Percentiles rank a stretch among this genome's conserved stretches.
Conservation (phyloP, 257 asterid species). For the Penstemon davidsonii region DNA sequence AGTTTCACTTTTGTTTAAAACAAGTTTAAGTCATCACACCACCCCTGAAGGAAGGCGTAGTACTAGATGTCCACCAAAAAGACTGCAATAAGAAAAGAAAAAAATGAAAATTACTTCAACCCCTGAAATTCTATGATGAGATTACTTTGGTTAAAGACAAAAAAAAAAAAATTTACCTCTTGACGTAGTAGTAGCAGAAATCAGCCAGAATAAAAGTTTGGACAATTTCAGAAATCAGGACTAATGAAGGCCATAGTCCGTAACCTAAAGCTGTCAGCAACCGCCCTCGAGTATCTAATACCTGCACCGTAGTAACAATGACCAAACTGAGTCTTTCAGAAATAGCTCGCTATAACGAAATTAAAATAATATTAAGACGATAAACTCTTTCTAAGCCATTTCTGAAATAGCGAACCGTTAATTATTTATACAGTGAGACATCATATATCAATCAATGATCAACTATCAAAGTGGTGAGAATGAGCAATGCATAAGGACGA, state of each 20-base stretch:
- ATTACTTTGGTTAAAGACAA: not conserved
- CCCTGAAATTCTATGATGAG: not conserved
- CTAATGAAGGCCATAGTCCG: conserved; percentile 30
- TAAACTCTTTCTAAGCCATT: too few species aligned
- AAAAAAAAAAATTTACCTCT: conserved; percentile 7
- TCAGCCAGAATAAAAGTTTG: conserved; percentile 28
- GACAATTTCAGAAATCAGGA: conserved; percentile 24
- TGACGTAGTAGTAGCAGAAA: conserved; percentile 27
- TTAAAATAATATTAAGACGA: too few species aligned
- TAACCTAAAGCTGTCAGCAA: conserved; percentile 27
- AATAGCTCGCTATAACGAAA: too few species aligned
- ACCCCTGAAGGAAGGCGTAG: conserved; percentile 27
- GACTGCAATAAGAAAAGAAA: conserved; percentile 9
- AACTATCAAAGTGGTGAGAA: too few species aligned
- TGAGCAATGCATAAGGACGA: too few species aligned
- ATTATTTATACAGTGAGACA: too few species aligned
- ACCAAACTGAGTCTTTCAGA: too few species aligned
- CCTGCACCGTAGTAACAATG: not conserved
- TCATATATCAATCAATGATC: too few species aligned
- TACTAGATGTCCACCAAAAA: conserved; percentile 29
- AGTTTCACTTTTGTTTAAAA: not conserved
- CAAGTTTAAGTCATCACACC: conserved; percentile 7
- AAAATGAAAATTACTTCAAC: not conserved
- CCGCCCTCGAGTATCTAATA: conserved; percentile 21
- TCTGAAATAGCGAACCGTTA: too few species aligned